These are phyloP conservation scores for Nicotiana sylvestris DNA, from an alignment of 257 asterid species.

Conservation along the genomic window DNA sequence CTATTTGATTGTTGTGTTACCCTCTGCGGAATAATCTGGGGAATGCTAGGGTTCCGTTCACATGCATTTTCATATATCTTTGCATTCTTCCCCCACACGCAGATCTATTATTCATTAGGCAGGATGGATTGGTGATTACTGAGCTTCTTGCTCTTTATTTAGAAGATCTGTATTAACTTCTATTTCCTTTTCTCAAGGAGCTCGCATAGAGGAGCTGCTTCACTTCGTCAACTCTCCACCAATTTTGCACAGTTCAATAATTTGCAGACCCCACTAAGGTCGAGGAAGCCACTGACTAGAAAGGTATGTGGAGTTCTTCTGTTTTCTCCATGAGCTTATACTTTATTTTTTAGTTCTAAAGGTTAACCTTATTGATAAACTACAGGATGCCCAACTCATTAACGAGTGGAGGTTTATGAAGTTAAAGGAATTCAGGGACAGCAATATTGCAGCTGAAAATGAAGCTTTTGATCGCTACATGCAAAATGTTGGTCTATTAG, in stretches of 20 bases:
- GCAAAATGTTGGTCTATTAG: constrained; percentile 60
- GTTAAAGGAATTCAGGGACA: constrained; percentile 71
- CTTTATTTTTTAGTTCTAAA: background rate
- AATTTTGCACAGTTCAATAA: constrained; percentile 83
- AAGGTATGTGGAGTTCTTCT: constrained; percentile 43
- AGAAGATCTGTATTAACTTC: constrained; percentile 13
- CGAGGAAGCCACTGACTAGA: constrained; percentile 81
- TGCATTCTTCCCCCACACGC: background rate
- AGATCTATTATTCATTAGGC: background rate
- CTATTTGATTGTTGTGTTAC: background rate
- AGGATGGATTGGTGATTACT: background rate
- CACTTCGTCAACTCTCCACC: constrained; percentile 84
- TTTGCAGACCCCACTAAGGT: constrained; percentile 54
- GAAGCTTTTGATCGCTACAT: constrained; percentile 84
- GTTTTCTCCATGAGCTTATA: background rate
- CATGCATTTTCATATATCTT: background rate
- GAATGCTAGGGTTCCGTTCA: background rate
- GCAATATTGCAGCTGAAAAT: constrained; percentile 61
- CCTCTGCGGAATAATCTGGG: background rate
- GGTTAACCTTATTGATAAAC: constrained; percentile 8
- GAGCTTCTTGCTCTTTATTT: constrained; percentile 8
- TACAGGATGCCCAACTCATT: constrained; percentile 78
- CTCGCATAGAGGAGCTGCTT: constrained; percentile 48
- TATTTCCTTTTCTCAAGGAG: constrained; percentile 40
- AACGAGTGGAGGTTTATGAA: constrained; percentile 92